Conservation (phyloP, 164 flowering plant species). For the Aristolochia californica region DNA sequence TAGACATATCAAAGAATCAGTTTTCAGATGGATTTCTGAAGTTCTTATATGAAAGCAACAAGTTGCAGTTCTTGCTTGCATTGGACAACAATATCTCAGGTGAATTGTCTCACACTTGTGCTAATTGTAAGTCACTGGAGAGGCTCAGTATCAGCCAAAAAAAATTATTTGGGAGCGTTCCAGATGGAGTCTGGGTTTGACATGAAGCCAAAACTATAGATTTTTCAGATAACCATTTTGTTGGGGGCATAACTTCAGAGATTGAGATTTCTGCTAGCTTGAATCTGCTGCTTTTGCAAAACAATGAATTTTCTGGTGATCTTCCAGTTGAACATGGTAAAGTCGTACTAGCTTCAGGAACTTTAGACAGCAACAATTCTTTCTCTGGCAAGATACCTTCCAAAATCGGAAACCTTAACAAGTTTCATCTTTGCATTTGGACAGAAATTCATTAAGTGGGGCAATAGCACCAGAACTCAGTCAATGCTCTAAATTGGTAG, state of each 20-base stretch:
- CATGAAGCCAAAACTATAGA: slow-evolving; percentile 54
- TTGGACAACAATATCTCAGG: slow-evolving; percentile 65
- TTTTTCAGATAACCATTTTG: slow-evolving; percentile 57
- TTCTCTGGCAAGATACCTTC: slow-evolving; percentile 61
- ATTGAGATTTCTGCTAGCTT: slow-evolving; percentile 41
- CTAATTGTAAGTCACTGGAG: slow-evolving; percentile 49
- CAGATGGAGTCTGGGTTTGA: slow-evolving; percentile 59
- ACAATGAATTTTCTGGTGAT: slow-evolving; percentile 63
- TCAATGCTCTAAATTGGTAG: slow-evolving; percentile 47
- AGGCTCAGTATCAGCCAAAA: slow-evolving; percentile 65
- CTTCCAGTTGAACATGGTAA: slow-evolving; percentile 56
- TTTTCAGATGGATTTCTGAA: slow-evolving; percentile 69
- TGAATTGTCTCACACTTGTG: slow-evolving; percentile 49
- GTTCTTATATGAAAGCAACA: slow-evolving; percentile 47
- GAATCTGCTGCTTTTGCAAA: slow-evolving; percentile 41
- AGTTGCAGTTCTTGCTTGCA: slow-evolving; percentile 55
- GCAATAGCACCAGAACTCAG: slow-evolving; percentile 55
- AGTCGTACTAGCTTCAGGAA: slow-evolving; percentile 35
- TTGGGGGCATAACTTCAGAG: slow-evolving; percentile 42
- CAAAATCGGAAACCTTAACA: slow-evolving; percentile 42
- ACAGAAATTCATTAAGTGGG: slow-evolving; percentile 51
- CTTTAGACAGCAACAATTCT: slow-evolving; percentile 37
- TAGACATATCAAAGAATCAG: slow-evolving; percentile 85
- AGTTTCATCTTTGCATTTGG: slow-evolving; percentile 57
- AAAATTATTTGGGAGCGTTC: slow-evolving; percentile 43